phyloP scores from a whole-genome alignment of 441 rosid genomes.

The Arabidopsis lyrata region DNA sequence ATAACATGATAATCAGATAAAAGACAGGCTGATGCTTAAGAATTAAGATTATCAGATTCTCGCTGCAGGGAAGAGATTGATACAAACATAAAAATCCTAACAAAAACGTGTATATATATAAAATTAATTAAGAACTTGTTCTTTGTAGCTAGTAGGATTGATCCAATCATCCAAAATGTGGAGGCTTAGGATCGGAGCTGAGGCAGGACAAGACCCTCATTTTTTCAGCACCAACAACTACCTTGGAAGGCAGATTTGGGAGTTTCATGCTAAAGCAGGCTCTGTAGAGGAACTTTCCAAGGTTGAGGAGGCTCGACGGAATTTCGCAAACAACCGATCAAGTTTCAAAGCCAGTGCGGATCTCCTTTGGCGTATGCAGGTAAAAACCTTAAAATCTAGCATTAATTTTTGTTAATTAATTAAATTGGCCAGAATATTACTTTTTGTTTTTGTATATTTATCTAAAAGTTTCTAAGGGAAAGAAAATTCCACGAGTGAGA shows the following conservation, averaged over 20 bases:
- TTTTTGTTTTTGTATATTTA: too few relatives aligned
- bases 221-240: constrained; percentile 31
- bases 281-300: constrained; percentile 22
- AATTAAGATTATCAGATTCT: too few relatives aligned
- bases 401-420: not conserved
- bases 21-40: too few relatives aligned
- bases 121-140: too few relatives aligned
- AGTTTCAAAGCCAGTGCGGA: constrained; percentile 13
- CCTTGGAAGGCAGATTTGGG: constrained; percentile 26
- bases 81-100: too few relatives aligned
- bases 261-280: constrained; percentile 19
- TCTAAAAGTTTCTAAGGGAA: constrained; percentile 48
- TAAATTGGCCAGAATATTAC: not conserved
- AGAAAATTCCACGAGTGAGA: constrained; percentile 48
- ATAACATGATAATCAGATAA: too few relatives aligned
- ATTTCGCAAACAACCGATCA: constrained; percentile 7
- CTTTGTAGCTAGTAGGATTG: too few relatives aligned
- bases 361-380: constrained; percentile 39
- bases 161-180: constrained; percentile 23
- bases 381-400: not conserved
- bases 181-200: constrained; percentile 25
- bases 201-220: constrained; percentile 5
- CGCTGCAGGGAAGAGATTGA: too few relatives aligned
- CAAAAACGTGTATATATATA: too few relatives aligned
- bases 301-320: constrained; percentile 7